phyloP scores from a whole-genome alignment of 2,329 filamentous ascomycete species.

The Ophiostoma novo-ulmi region DNA sequence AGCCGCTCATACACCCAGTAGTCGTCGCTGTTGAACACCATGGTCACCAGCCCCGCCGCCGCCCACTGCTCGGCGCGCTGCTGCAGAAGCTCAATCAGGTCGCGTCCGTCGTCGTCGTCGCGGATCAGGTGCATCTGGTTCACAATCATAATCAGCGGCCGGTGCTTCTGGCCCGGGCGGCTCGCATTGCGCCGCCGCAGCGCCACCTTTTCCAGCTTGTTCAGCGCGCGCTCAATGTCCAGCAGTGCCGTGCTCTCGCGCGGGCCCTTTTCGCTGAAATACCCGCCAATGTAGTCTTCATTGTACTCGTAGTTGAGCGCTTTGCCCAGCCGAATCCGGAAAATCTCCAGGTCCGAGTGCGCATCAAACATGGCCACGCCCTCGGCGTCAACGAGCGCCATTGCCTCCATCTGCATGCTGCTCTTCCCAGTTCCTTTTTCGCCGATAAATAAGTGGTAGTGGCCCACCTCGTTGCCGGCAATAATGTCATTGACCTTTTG shows the following conservation, averaged over 20 bases:
- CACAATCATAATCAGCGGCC: slow-evolving; percentile 82
- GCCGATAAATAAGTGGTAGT: slow-evolving; percentile 87
- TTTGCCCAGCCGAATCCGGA: slow-evolving; percentile 86
- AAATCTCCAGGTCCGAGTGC: slow-evolving; percentile 90
- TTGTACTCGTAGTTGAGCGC: slow-evolving; percentile 95
- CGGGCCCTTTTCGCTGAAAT: slow-evolving; percentile 91
- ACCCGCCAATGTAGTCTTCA: slow-evolving; percentile 93
- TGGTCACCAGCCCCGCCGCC: slow-evolving; percentile 80
- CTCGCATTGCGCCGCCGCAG: slow-evolving; percentile 56
- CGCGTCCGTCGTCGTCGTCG: slow-evolving; percentile 87
- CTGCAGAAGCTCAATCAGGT: slow-evolving; percentile 89
- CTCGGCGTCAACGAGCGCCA: slow-evolving; percentile 86
- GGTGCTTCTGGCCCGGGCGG: slow-evolving; percentile 37
- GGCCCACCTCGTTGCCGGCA: slow-evolving; percentile 63
- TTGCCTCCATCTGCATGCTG: slow-evolving; percentile 90
- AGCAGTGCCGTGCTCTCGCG: slow-evolving; percentile 86
- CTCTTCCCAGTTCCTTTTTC: slow-evolving; percentile 97
- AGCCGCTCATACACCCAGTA: slow-evolving; percentile 98
- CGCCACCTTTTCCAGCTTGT: slow-evolving; percentile 96
- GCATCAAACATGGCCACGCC: slow-evolving; percentile 94
- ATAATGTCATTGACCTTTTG: slow-evolving; percentile 76
- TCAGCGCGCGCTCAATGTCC: slow-evolving; percentile 93
- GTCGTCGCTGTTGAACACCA: slow-evolving; percentile 93
- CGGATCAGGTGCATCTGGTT: slow-evolving; percentile 89
- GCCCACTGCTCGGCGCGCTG: slow-evolving; percentile 97